A percentile compares a stretch with the other conserved stretches of the same genome.
phyloP scores from a whole-genome alignment of 495 filamentous ascomycete species.

The Hypomontagnella monticulosa region DNA sequence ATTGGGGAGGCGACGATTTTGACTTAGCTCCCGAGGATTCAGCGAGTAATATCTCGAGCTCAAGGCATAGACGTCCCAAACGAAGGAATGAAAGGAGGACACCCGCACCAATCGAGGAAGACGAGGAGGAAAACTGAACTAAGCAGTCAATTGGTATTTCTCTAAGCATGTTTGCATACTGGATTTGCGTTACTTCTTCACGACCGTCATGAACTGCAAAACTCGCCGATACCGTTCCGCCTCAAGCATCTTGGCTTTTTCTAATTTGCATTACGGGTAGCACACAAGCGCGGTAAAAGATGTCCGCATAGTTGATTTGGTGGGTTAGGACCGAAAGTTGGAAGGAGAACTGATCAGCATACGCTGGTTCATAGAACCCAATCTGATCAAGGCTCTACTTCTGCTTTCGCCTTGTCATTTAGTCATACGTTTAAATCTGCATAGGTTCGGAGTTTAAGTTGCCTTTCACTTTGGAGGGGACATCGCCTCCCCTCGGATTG shows the following conservation, averaged over 20 bases:
- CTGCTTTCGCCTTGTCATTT: conserved; percentile 12
- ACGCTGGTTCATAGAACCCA: conserved; percentile 16
- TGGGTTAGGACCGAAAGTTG: neutral
- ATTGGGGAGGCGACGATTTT: conserved; percentile 73
- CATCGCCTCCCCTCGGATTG: neutral
- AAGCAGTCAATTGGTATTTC: neutral
- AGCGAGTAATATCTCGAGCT: conserved; percentile 88
- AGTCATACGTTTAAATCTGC: conserved; percentile 23
- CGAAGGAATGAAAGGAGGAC: conserved; percentile 78
- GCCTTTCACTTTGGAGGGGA: conserved; percentile 16
- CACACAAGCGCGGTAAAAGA: neutral
- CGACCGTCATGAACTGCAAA: conserved; percentile 28
- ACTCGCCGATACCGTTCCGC: conserved; percentile 30
- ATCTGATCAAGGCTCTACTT: conserved; percentile 15
- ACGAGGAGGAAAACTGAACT: conserved; percentile 66
- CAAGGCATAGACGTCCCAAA: conserved; percentile 74
- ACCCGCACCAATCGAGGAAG: conserved; percentile 86
- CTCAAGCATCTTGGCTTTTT: conserved; percentile 14
- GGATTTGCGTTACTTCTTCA: conserved; percentile 32
- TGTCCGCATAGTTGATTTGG: neutral
- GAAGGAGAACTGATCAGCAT: conserved; percentile 12
- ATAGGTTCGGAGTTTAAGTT: conserved; percentile 30
- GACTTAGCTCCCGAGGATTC: conserved; percentile 79
- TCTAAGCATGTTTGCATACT: conserved; percentile 4
- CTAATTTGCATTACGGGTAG: conserved; percentile 15